Evolutionary conservation across 495 filamentous ascomycete genomes (phyloP), one percentile per base, ranked within the genome.

Genomic region (Chlorociboria aeruginascens): DNA sequence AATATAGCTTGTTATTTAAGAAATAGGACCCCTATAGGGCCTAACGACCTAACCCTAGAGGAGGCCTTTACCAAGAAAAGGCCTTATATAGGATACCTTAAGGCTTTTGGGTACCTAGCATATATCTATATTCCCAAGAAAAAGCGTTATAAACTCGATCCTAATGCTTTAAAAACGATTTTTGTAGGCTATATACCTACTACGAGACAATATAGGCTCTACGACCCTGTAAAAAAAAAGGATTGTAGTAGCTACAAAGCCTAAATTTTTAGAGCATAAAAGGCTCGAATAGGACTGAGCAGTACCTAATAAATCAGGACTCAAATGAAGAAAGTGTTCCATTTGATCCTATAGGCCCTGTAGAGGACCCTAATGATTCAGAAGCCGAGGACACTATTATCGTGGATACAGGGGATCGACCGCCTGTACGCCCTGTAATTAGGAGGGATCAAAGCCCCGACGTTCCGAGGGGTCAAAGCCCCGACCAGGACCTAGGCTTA

Each of bases 1-100:
- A 14, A 9, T 10, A 44, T 31, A 29, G 47, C 47, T 11, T 43
- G 39, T 34, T 50, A 50, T 37, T n/a, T 43, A 16, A n/a, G 40
- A 4, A 50, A 50, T 36, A 31, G 47, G 39, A 50, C 47, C 12
- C 47, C 40, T 12, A 44, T 44, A 34, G 47, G 47, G 16, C 47
- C 47, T 14, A 32, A 32, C n/a, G 47, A 40, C 13, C 13, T 40
- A 14, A 48, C 46, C 28, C 46, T 37, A 28, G 13, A 40, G 14
- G 36, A 48, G 20, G 46, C 46, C 12, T 48, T 31, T 41, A 41
- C 35, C 34, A 25, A 37, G 3, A 48, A 32, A 25, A 29, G 12
- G 4, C 36, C 46, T 6, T 7, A 40, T 40, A 40, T 40, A 7
- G 13, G 37, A 7, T 14, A 40, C 37, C 17, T 40, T 7, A 11